These are phyloP conservation scores for Brassica nigra DNA, from an alignment of 345 rosid species.

Conservation along the genomic window DNA sequence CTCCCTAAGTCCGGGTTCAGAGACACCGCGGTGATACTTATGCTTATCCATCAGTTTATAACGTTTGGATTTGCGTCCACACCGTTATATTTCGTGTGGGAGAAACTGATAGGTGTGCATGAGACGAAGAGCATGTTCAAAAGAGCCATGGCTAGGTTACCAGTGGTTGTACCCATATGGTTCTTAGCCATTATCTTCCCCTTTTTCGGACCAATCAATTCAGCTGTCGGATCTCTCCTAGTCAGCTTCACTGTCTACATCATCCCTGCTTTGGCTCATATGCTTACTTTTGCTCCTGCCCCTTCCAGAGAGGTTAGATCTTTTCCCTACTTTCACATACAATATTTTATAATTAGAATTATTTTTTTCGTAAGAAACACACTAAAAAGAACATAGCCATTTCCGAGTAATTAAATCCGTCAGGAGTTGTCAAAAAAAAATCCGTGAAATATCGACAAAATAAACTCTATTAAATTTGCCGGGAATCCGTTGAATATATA, in stretches of 20 bases:
- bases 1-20: slow-evolving; percentile 77
- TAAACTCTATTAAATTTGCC: too few species aligned
- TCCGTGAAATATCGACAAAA: too few species aligned
- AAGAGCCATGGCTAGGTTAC: slow-evolving; percentile 85
- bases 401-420: too few species aligned
- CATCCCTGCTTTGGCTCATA: slow-evolving; percentile 88
- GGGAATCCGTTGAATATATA: too few species aligned
- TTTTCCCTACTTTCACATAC: background rate
- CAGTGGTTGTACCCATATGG: slow-evolving; percentile 97
- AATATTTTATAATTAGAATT: background rate
- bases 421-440: too few species aligned
- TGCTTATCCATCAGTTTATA: slow-evolving; percentile 97
- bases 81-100: slow-evolving; percentile 97
- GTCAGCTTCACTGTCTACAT: slow-evolving; percentile 97
- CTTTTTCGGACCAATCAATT: slow-evolving; percentile 96
- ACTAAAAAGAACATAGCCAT: too few species aligned
- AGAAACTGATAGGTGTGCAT: slow-evolving; percentile 79
- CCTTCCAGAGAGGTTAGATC: slow-evolving; percentile 76
- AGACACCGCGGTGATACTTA: slow-evolving; percentile 77
- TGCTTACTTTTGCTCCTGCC: slow-evolving; percentile 81
- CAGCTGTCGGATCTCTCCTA: slow-evolving; percentile 92
- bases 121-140: slow-evolving; percentile 74
- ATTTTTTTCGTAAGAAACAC: background rate
- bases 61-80: slow-evolving; percentile 99
- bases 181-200: slow-evolving; percentile 90